Conservation (phyloP, 1,284 basidiomycete genomes). For the Microbotryomycetes sp. region DNA sequence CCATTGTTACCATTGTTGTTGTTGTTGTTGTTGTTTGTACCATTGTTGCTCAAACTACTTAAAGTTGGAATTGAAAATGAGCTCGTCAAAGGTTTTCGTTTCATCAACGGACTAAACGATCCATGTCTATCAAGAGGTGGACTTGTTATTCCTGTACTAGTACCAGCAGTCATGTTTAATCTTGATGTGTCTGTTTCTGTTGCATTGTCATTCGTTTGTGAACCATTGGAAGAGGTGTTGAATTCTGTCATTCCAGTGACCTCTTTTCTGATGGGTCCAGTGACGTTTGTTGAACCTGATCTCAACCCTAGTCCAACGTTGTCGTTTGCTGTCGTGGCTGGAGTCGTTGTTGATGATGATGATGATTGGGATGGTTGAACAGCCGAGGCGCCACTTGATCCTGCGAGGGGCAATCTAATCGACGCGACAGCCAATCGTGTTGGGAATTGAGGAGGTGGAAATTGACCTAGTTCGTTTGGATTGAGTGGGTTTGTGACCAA, state of each 20-base stretch:
- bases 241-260: background rate
- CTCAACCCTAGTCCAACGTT: background rate
- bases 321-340: too few species aligned
- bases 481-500: background rate
- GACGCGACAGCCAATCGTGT: background rate
- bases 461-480: background rate
- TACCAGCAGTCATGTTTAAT: background rate
- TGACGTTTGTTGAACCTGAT: background rate
- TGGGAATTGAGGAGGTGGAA: background rate
- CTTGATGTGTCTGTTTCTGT: background rate
- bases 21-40: background rate
- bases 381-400: conserved; percentile 43
- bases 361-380: too few species aligned
- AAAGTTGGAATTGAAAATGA: conserved; percentile 28
- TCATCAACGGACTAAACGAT: conserved; percentile 11
- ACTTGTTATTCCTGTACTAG: too few species aligned
- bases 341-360: too few species aligned
- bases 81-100: conserved; percentile 18
- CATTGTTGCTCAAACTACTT: background rate
- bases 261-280: background rate
- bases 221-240: background rate
- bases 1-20: background rate
- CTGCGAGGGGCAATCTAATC: background rate
- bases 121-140: background rate
- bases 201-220: background rate